Base-by-base conservation (phyloP, 495 filamentous ascomycete genomes). In the Friedmanniomyces simplex region DNA sequence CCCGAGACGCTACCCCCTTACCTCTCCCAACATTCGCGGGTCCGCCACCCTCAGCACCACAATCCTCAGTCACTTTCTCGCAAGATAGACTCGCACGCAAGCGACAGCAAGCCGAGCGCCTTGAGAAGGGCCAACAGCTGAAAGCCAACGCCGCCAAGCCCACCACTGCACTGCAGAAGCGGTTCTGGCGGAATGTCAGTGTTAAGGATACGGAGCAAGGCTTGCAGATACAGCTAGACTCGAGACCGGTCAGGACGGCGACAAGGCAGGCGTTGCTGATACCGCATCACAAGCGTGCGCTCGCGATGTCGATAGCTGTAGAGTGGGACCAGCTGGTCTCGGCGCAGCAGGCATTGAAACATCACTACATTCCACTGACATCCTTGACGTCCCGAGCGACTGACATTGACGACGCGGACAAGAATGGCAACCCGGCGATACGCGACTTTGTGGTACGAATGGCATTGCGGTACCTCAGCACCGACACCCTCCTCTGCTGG, bases 401-500 rank as follows among this genome's bases (percentile, higher is more conserved):
- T 24, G 90, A 96, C 62, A 87, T 96, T 52, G 74, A 72, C 24
- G 76, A 75, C 24, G 82, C 89, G 59, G 83, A 86, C 65, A 79
- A 79, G n/a, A 43, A 51, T 21, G 26, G 21, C 24, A 55, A 58
- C 21, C n/a, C 24, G 1, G 14, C 59, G 7, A 72, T 73, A 30
- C 75, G 90, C 41, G 63, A 76, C 0, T 74, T 77, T 32, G 84
- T 95, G 14, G 69, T 84, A 20, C 72, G 66, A 12, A 86, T 81
- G 49, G 70, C 89, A 34, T 79, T 97, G 77, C 79, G 86, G 10
- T 96, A 97, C 68, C 75, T 98, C 7, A 82, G 90, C 55, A 98
- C 93, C 0, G 93, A 98, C 69, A 91, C 88, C 0, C 72, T 96
- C n/a, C 79, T 98, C 11, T 98, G 93, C 75, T 91, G 87, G 84